Evolutionary conservation across 305 asterid species (phyloP), one percentile per base, ranked within the genome.

Genomic region (Fraxinus velutina): DNA sequence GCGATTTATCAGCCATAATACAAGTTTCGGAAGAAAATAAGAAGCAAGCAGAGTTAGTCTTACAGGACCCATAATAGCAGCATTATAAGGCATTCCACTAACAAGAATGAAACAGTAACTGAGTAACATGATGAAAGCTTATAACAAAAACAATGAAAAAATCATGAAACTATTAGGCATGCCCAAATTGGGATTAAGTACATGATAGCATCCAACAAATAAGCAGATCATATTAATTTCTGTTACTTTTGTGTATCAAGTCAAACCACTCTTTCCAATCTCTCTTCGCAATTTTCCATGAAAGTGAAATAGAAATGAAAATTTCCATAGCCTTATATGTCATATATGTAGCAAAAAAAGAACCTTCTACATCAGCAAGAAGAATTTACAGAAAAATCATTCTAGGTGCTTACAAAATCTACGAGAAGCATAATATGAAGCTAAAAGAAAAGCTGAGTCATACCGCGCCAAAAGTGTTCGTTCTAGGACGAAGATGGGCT

Each of bases 401-500:
- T 7, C 71, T 60, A 60, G 71, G 71, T 62, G 32, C n/a, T 64
- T 15, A 73, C 66, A 79, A 50, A 36, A 73, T 6, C 19, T 24
- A 78, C 55, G 83, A 22, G 34, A 62, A 70, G 8, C 6, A 29
- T 78, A 70, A 52, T 75, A 75, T 60, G 29, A 32, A 68, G 55
- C 22, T 27, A 76, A 80, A 85, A 55, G 68, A 78, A 68, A 81
- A 79, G 76, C 60, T 30, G 79, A 83, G 75, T 73, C 98, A 72
- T 92, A 96, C 98, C 92, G 99, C 98, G 83, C 98, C 91, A 83
- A 96, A 96, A 78, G 98, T 93, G 88, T 96, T 96, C 75, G 99
- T 94, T 86, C 99, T 92, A 34, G 98, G 98, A 84, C 98, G 98
- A 83, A 96, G 98, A 85, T 96, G 99, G 77, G 99, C 99, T 88